Conservation (phyloP, 106 monocot species). For the Vanilla planifolia region DNA sequence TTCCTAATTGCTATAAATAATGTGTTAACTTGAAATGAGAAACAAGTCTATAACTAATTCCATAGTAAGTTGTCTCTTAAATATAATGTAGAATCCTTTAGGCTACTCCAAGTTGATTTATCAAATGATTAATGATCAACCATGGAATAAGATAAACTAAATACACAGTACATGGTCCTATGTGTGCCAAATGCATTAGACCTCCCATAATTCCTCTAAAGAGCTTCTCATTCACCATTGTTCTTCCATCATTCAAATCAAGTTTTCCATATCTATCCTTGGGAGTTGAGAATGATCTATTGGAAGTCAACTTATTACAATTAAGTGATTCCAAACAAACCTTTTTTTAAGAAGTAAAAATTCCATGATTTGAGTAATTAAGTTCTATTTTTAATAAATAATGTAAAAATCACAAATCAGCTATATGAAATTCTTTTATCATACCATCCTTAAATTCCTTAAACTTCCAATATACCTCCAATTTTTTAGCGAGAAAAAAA, state of each 20-base stretch:
- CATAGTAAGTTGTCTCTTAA: neutral
- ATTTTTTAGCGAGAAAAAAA: neutral
- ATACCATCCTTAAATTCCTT: slow-evolving; percentile 3
- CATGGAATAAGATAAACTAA: neutral
- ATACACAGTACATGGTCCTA: neutral
- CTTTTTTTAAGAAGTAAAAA: slow-evolving; percentile 14
- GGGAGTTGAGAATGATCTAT: neutral
- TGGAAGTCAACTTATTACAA: neutral
- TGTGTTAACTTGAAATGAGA: slow-evolving; percentile 2
- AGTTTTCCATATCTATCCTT: neutral
- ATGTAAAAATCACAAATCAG: slow-evolving; percentile 1
- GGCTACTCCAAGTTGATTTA: neutral
- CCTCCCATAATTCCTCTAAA: neutral
- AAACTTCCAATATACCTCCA: neutral
- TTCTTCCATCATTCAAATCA: neutral
- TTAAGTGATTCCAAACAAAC: neutral
- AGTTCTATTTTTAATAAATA: slow-evolving; percentile 15
- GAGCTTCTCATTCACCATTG: neutral
- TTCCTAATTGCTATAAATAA: slow-evolving; percentile 20
- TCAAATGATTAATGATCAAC: neutral
- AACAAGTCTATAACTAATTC: slow-evolving; percentile 7
- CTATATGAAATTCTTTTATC: slow-evolving; percentile 11
- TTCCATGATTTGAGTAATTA: slow-evolving; percentile 1
- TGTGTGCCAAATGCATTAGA: neutral
- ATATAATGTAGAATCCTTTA: neutral